Evolutionary conservation across 2,329 filamentous ascomycete species (phyloP).

Genomic region (Cladosporium sp.): DNA sequence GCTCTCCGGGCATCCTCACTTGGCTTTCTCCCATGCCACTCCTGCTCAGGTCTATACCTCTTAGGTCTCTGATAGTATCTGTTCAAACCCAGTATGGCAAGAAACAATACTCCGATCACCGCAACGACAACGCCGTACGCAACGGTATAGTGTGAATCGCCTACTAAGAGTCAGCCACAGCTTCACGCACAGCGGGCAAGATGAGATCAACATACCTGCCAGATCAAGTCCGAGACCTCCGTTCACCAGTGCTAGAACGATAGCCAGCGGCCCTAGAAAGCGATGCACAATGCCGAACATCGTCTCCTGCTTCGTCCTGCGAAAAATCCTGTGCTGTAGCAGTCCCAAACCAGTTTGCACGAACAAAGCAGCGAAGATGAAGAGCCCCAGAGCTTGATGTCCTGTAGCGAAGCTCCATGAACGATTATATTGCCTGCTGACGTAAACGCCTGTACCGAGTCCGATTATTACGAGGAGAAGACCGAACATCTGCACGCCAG

Average conservation of each 20-base stretch:
- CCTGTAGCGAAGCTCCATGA: constrained; percentile 26
- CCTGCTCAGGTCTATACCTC: constrained; percentile 13
- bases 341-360: constrained; percentile 58
- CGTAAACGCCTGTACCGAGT: constrained; percentile 45
- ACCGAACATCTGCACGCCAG: constrained; percentile 42
- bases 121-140: constrained; percentile 10
- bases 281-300: constrained; percentile 58
- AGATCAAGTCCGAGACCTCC: constrained; percentile 62
- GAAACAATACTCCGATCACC: not conserved
- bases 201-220: constrained; percentile 45
- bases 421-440: constrained; percentile 40
- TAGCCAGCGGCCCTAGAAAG: constrained; percentile 59
- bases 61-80: not conserved
- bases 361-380: constrained; percentile 57
- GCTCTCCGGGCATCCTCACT: constrained; percentile 11
- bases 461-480: constrained; percentile 41
- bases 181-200: not conserved
- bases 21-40: constrained; percentile 6
- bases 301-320: constrained; percentile 47
- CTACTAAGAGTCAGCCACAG: not conserved
- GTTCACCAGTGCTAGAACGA: constrained; percentile 59
- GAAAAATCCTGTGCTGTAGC: constrained; percentile 58
- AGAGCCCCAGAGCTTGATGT: constrained; percentile 62
- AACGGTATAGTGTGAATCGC: constrained; percentile 3
- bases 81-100: not conserved